phyloP scores from a whole-genome alignment of 202 grass and related monocot genomes.

The Cymbopogon flexuosus region DNA sequence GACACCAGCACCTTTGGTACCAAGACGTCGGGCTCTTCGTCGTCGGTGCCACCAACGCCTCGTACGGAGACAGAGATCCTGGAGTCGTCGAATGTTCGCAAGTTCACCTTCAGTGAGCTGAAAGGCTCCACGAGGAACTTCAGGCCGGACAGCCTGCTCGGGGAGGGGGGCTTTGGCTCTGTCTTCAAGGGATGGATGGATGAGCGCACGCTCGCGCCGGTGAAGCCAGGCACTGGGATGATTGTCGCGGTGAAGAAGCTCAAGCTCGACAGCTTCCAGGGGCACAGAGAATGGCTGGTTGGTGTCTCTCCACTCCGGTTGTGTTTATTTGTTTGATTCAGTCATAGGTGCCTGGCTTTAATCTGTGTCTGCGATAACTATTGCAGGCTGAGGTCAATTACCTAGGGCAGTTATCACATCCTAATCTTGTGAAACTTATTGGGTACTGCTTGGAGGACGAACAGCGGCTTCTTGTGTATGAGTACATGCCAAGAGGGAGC shows the following conservation, averaged over 20 bases:
- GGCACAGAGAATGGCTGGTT: constrained; percentile 97
- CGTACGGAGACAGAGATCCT: constrained; percentile 76
- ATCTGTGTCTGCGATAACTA: constrained; percentile 15
- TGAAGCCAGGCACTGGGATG: constrained; percentile 67
- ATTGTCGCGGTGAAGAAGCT: constrained; percentile 93
- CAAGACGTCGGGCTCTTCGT: constrained; percentile 41
- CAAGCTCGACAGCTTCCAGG: constrained; percentile 81
- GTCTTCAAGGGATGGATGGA: constrained; percentile 98
- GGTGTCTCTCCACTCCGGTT: neutral
- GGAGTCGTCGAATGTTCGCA: constrained; percentile 67
- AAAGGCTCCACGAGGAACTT: constrained; percentile 76
- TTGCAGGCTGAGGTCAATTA: constrained; percentile 95
- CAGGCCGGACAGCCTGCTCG: constrained; percentile 70
- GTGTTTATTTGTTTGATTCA: neutral
- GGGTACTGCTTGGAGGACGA: constrained; percentile 93
- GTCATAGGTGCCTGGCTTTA: neutral
- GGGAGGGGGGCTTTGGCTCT: constrained; percentile 81
- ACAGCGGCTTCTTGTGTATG: constrained; percentile 85
- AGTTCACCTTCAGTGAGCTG: constrained; percentile 67
- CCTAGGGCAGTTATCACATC: constrained; percentile 75
- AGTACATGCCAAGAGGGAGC: constrained; percentile 91
- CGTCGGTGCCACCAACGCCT: constrained; percentile 59
- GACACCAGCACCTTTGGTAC: constrained; percentile 49
- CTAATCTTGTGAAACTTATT: constrained; percentile 84
- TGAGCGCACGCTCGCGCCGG: constrained; percentile 55